Evolutionary conservation across 2,329 filamentous ascomycete genomes (phyloP).

Genomic region (Diaporthe nobilis): DNA sequence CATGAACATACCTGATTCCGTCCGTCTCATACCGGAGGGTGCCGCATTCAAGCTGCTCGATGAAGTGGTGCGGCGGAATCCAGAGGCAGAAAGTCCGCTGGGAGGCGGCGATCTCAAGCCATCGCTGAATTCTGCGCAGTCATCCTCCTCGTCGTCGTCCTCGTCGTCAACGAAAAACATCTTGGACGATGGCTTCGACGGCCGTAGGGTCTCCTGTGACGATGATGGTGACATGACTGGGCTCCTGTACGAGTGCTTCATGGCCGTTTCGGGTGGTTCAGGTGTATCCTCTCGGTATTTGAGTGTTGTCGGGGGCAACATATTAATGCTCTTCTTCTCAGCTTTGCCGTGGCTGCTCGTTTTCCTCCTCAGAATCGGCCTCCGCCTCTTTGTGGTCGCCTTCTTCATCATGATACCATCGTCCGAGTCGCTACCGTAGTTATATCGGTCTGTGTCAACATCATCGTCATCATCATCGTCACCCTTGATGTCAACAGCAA

Average conservation of each 20-base stretch:
- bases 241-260: constrained; percentile 72
- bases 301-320: constrained; percentile 86
- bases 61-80: constrained; percentile 64
- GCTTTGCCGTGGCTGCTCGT: constrained; percentile 55
- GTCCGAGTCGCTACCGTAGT: constrained; percentile 76
- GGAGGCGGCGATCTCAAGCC: constrained; percentile 44
- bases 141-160: constrained; percentile 58
- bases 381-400: constrained; percentile 69
- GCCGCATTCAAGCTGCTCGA: constrained; percentile 64
- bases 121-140: constrained; percentile 44
- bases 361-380: constrained; percentile 64
- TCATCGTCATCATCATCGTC: constrained; percentile 78
- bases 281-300: constrained; percentile 87
- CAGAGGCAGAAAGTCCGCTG: constrained; percentile 44
- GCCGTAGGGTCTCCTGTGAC: constrained; percentile 85
- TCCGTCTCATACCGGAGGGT: constrained; percentile 78
- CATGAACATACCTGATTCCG: constrained; percentile 92
- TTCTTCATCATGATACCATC: constrained; percentile 89
- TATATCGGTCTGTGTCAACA: constrained; percentile 58
- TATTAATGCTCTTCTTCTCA: constrained; percentile 89
- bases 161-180: constrained; percentile 74
- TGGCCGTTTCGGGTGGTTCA: constrained; percentile 72
- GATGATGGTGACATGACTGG: constrained; percentile 78
- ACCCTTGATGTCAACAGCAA: constrained; percentile 89
- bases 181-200: constrained; percentile 75